These are phyloP conservation scores for Pythium aquatile DNA, from an alignment of 352 stramenopile species.

Conservation along the genomic window DNA sequence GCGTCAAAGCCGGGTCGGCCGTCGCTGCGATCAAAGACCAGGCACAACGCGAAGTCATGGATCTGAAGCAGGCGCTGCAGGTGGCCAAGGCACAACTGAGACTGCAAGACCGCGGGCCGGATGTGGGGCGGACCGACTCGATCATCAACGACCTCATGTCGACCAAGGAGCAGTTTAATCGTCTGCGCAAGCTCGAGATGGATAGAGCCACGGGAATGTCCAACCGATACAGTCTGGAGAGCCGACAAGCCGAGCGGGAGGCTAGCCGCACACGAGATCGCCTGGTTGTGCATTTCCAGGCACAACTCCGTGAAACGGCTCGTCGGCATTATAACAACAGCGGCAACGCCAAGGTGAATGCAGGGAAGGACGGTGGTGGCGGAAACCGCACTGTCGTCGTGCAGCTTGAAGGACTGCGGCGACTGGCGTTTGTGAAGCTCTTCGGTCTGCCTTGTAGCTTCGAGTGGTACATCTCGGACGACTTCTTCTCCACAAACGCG, in stretches of 20 bases:
- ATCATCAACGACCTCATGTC: slow-evolving; percentile 47
- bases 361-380: slow-evolving; percentile 4
- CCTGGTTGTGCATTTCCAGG: slow-evolving; percentile 41
- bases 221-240: slow-evolving; percentile 51
- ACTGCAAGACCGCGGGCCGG: slow-evolving; percentile 55
- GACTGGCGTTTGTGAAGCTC: slow-evolving; percentile 65
- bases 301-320: slow-evolving; percentile 49
- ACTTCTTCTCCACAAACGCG: slow-evolving; percentile 42
- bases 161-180: slow-evolving; percentile 48
- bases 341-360: slow-evolving; percentile 1
- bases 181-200: slow-evolving; percentile 45
- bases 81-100: slow-evolving; percentile 49
- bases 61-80: slow-evolving; percentile 45
- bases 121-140: slow-evolving; percentile 45
- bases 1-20: slow-evolving; percentile 50
- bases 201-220: slow-evolving; percentile 48
- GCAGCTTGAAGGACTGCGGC: slow-evolving; percentile 51
- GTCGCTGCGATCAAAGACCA: slow-evolving; percentile 52
- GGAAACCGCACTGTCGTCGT: slow-evolving; percentile 32
- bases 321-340: slow-evolving; percentile 31
- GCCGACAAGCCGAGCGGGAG: slow-evolving; percentile 51
- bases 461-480: slow-evolving; percentile 50
- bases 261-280: slow-evolving; percentile 47
- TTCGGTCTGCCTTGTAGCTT: slow-evolving; percentile 51
- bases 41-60: slow-evolving; percentile 38